Conservation (phyloP, 108 stramenopile genomes). For the Epithemia pelagica region DNA sequence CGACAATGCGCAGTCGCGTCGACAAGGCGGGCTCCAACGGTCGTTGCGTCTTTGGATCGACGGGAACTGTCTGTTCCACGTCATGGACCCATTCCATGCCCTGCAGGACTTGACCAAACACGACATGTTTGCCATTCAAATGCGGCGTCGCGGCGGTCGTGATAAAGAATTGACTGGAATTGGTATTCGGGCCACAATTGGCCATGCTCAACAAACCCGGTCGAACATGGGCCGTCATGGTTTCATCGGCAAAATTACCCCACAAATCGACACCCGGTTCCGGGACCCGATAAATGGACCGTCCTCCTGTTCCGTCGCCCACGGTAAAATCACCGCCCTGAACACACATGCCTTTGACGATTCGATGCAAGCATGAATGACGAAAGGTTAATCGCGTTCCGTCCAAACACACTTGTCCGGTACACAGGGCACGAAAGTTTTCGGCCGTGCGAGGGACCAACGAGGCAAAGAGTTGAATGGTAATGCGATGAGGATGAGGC, state of each 20-base stretch:
- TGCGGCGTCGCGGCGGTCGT: slow-evolving; percentile 36
- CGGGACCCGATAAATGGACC: slow-evolving; percentile 49
- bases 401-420: slow-evolving; percentile 45
- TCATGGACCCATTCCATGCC: slow-evolving; percentile 26
- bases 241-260: slow-evolving; percentile 75
- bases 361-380: slow-evolving; percentile 57
- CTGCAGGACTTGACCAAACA: slow-evolving; percentile 78
- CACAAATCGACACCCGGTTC: slow-evolving; percentile 27
- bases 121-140: slow-evolving; percentile 84
- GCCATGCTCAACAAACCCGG: slow-evolving; percentile 73
- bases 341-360: slow-evolving; percentile 59
- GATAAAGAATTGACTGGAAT: slow-evolving; percentile 78
- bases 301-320: slow-evolving; percentile 80
- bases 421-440: slow-evolving; percentile 86
- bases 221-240: slow-evolving; percentile 50
- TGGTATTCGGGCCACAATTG: slow-evolving; percentile 68
- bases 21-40: slow-evolving; percentile 1
- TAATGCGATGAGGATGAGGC: too few relatives aligned
- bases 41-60: slow-evolving; percentile 16
- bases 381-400: slow-evolving; percentile 21
- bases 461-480: slow-evolving; percentile 74
- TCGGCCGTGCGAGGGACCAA: slow-evolving; percentile 77
- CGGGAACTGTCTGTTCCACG: slow-evolving; percentile 24
- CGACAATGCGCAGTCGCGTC: neutral
- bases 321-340: slow-evolving; percentile 82